A percentile compares a stretch with the other conserved stretches of the same genome.
Conservation (phyloP, 2,329 filamentous ascomycete genomes). For the Diplodia mutila region DNA sequence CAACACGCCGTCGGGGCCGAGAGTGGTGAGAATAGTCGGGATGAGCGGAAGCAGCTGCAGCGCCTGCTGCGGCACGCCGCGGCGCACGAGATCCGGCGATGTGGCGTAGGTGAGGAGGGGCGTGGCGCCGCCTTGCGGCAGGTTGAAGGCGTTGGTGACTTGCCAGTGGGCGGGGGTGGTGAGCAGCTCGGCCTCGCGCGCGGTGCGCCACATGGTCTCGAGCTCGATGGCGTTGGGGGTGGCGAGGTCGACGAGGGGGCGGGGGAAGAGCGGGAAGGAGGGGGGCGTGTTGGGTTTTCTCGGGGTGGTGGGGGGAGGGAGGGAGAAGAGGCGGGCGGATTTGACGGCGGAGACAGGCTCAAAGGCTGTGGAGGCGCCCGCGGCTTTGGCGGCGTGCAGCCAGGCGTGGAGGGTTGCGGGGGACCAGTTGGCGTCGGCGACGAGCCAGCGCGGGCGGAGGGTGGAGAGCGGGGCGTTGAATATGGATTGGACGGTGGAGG, state of each 20-base stretch:
- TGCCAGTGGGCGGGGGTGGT: constrained; percentile 75
- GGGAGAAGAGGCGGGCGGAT: constrained; percentile 68
- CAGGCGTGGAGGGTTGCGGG: constrained; percentile 67
- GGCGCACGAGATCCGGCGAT: constrained; percentile 68
- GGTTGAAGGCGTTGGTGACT: constrained; percentile 77
- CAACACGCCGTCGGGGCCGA: constrained; percentile 76
- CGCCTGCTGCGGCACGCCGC: constrained; percentile 80
- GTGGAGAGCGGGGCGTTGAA: constrained; percentile 56
- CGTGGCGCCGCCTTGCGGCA: constrained; percentile 69
- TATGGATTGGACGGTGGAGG: constrained; percentile 34
- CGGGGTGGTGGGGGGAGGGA: background rate
- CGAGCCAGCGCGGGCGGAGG: constrained; percentile 66
- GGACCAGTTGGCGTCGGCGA: constrained; percentile 88
- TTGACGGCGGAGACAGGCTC: constrained; percentile 90
- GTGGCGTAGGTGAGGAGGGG: constrained; percentile 74
- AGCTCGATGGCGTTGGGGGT: constrained; percentile 87
- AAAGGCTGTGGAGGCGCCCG: constrained; percentile 69
- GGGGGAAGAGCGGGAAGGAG: constrained; percentile 57
- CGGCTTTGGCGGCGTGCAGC: constrained; percentile 63
- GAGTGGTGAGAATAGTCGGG: constrained; percentile 80
- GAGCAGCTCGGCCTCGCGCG: constrained; percentile 68
- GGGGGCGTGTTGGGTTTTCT: constrained; percentile 27
- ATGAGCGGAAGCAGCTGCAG: constrained; percentile 88
- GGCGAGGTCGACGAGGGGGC: constrained; percentile 69
- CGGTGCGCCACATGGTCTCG: constrained; percentile 73